phyloP scores from a whole-genome alignment of 495 filamentous ascomycete genomes.

The Annulohypoxylon stygium region DNA sequence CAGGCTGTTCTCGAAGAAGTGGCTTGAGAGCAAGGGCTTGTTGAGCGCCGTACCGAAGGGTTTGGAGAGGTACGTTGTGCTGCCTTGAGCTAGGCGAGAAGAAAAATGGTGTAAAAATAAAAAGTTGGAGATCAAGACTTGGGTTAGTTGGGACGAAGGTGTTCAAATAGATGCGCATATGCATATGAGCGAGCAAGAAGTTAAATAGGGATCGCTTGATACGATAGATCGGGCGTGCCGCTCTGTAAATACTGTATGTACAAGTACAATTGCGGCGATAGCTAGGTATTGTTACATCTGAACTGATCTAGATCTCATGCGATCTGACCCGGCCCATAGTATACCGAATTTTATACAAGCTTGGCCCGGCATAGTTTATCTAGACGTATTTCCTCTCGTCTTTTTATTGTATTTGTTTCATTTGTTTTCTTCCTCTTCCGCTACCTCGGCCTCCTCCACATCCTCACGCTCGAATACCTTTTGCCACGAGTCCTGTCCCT shows the following conservation, averaged over 20 bases:
- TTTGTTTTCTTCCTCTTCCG: slow-evolving; percentile 24
- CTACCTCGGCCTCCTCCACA: slow-evolving; percentile 7
- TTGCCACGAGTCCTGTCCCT: slow-evolving; percentile 40
- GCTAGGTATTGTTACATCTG: slow-evolving; percentile 29
- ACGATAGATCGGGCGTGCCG: slow-evolving; percentile 9
- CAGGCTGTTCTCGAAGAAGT: slow-evolving; percentile 87
- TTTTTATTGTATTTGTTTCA: background rate
- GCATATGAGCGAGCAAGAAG: background rate
- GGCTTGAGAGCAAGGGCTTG: slow-evolving; percentile 88
- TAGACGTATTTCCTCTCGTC: background rate
- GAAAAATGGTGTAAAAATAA: background rate
- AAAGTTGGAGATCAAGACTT: background rate
- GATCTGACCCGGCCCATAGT: background rate
- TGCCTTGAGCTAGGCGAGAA: slow-evolving; percentile 66
- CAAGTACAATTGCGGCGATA: slow-evolving; percentile 32
- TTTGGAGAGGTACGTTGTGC: slow-evolving; percentile 91
- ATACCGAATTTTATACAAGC: slow-evolving; percentile 8
- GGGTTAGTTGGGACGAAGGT: slow-evolving; percentile 1
- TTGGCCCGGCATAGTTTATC: background rate
- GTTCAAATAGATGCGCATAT: slow-evolving; percentile 22
- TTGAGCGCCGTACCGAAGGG: slow-evolving; percentile 85
- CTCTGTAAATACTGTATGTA: slow-evolving; percentile 42
- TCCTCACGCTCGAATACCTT: background rate
- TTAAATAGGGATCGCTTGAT: slow-evolving; percentile 5
- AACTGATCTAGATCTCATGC: slow-evolving; percentile 4